Percentiles rank a stretch among this genome's conserved stretches.
Conservation (phyloP, 2,329 filamentous ascomycete genomes). For the Bipolaris zeicola region DNA sequence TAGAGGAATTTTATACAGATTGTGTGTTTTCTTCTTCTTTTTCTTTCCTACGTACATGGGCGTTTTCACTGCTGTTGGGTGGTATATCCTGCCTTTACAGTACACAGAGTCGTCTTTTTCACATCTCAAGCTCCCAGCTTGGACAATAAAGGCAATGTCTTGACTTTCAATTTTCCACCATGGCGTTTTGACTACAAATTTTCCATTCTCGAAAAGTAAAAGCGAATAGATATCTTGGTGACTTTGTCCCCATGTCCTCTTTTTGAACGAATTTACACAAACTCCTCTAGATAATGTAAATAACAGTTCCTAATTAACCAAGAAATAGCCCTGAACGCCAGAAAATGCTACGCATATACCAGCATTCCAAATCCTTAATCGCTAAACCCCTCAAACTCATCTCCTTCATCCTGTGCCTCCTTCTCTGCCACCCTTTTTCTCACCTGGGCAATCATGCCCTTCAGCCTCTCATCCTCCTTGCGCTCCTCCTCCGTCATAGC, state of each 20-base stretch:
- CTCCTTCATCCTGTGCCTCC: slow-evolving; percentile 32
- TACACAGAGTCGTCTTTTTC: too few species aligned
- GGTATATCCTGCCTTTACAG: too few species aligned
- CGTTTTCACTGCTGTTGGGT: background rate
- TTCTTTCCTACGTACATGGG: background rate
- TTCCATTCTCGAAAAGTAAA: background rate
- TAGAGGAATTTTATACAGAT: too few species aligned
- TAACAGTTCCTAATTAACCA: too few species aligned
- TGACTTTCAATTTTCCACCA: too few species aligned
- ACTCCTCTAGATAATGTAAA: too few species aligned
- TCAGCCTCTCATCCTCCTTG: slow-evolving; percentile 43
- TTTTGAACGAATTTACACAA: background rate
- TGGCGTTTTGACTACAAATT: background rate
- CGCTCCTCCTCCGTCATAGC: slow-evolving; percentile 38
- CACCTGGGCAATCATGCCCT: slow-evolving; percentile 41
- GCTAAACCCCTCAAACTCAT: slow-evolving; percentile 46
- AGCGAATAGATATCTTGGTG: background rate
- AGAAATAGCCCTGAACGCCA: too few species aligned
- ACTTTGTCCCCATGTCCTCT: background rate
- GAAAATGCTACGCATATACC: too few species aligned
- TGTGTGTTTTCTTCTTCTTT: background rate
- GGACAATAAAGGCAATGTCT: too few species aligned
- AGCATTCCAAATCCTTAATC: slow-evolving; percentile 20
- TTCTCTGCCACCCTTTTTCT: slow-evolving; percentile 31
- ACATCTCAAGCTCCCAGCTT: too few species aligned